Conservation (phyloP, 768 basidiomycete genomes). For the Tulasnella sp. region DNA sequence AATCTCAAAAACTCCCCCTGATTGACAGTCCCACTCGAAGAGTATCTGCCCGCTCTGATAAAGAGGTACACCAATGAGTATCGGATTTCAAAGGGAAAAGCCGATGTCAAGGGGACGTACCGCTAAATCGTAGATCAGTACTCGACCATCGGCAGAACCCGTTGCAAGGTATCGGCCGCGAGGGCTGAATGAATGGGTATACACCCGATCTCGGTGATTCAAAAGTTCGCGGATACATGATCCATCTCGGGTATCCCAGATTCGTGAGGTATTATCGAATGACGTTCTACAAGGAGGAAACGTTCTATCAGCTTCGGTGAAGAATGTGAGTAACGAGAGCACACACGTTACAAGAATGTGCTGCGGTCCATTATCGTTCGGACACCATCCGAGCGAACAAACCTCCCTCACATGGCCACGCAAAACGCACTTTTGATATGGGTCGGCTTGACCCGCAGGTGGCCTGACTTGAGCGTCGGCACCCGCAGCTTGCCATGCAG, state of each 20-base stretch:
- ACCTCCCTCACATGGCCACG: constrained; percentile 56
- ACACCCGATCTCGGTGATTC: constrained; percentile 62
- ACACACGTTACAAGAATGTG: constrained; percentile 63
- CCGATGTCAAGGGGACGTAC: constrained; percentile 29
- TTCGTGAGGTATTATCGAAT: constrained; percentile 63
- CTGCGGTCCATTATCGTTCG: constrained; percentile 36
- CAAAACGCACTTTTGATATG: constrained; percentile 30
- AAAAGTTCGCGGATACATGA: constrained; percentile 57
- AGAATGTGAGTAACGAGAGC: background rate
- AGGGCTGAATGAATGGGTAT: constrained; percentile 63
- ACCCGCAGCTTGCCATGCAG: constrained; percentile 19
- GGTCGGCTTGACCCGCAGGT: constrained; percentile 23
- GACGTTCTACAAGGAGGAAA: constrained; percentile 41
- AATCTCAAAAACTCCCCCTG: constrained; percentile 58
- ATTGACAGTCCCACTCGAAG: constrained; percentile 30
- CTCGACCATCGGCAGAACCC: constrained; percentile 65
- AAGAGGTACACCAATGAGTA: background rate
- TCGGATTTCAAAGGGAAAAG: background rate
- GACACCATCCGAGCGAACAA: constrained; percentile 59
- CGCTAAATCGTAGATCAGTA: constrained; percentile 57
- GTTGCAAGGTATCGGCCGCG: constrained; percentile 59
- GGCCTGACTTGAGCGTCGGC: constrained; percentile 5
- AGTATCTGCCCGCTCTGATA: constrained; percentile 17
- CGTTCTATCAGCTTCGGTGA: background rate
- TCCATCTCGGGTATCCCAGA: constrained; percentile 76